Base-by-base conservation (phyloP, 1,139 yeast genomes). In the Sugiyamaella grinbergsii region DNA sequence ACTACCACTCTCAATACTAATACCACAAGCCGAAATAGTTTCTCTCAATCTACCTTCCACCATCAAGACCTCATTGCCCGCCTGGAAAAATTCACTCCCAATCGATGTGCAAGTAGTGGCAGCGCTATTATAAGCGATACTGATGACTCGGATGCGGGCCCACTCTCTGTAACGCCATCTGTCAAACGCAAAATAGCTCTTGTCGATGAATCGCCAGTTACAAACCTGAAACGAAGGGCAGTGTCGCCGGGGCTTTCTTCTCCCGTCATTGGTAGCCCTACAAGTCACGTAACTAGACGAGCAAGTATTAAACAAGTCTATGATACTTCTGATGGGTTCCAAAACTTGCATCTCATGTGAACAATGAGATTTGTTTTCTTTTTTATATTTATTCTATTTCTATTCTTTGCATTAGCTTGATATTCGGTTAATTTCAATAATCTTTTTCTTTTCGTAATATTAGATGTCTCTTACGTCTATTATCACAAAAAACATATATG, bases 201-300 rank as follows among this genome's bases (percentile, higher is more conserved):
- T n/a, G 41, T 56, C 20, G 65, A 60, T 6, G 64, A 60, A n/a
- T 40, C 58, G 2, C 45, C 53, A 16, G 62, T 60, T 15, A 44
- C 57, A n/a, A 42, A 47, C 4, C 42, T 63, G 20, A 65, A 65
- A 45, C 59, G 69, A 8, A 54, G 69, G 5, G 69, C 69, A 1
- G 69, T 65, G 2, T 62, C 67, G 13, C 69, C 69, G 1, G 54
- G 56, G 4, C 15, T 42, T 2, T 43, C 49, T 5, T 47, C 59
- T 5, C 56, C 58, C 3, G 42, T 50, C 5, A 23, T 50, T 15
- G 60, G 59, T 6, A 58, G 62, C 29, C 59, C 62, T 2, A 58
- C 60, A 13, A 40, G 57, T 13, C 42, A 54, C n/a, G 53, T 58
- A 3, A 53, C 57, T 18, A 62, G 63, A 31, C 56, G 64, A 36